These are phyloP conservation scores for Terfezia boudieri DNA, from an alignment of 495 filamentous ascomycete genomes.

Conservation along the genomic window DNA sequence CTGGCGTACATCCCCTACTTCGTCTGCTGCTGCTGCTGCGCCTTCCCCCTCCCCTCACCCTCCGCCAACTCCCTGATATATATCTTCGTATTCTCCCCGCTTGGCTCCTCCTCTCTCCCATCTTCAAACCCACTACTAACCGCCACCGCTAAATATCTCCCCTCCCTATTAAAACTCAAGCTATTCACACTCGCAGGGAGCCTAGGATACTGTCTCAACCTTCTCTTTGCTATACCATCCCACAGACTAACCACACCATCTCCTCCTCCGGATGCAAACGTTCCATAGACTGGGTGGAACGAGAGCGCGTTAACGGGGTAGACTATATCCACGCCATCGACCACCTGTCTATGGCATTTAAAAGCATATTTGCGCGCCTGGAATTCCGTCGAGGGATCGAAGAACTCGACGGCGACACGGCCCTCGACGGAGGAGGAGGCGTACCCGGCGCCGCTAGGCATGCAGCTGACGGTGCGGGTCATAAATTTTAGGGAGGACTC, in stretches of 20 bases:
- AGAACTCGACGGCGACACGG: constrained; percentile 89
- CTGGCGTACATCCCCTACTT: too few species aligned
- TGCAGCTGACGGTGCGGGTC: constrained; percentile 81
- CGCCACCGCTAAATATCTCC: constrained; percentile 62
- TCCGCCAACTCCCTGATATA: constrained; percentile 64
- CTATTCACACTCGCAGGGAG: constrained; percentile 56
- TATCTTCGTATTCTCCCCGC: constrained; percentile 38
- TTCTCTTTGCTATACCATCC: constrained; percentile 80
- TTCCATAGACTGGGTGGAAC: constrained; percentile 78
- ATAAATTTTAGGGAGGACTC: constrained; percentile 90
- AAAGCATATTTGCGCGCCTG: constrained; percentile 92
- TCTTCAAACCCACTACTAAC: constrained; percentile 84
- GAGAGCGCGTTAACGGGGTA: constrained; percentile 87
- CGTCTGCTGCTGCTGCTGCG: constrained; percentile 12
- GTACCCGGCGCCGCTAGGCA: constrained; percentile 87
- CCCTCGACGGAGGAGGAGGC: constrained; percentile 78
- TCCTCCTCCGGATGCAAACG: constrained; percentile 80
- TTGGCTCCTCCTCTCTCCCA: constrained; percentile 57
- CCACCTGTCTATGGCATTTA: constrained; percentile 76
- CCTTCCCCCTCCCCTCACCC: constrained; percentile 75
- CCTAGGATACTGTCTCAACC: constrained; percentile 74
- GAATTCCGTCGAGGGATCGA: constrained; percentile 62
- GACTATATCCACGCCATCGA: constrained; percentile 59
- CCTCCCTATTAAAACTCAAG: constrained; percentile 53
- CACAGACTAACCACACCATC: constrained; percentile 89